A percentile compares a stretch with the other conserved stretches of the same genome.
Evolutionary conservation across 2,329 filamentous ascomycete species (phyloP).

Genomic region (Aureobasidium pullulans): DNA sequence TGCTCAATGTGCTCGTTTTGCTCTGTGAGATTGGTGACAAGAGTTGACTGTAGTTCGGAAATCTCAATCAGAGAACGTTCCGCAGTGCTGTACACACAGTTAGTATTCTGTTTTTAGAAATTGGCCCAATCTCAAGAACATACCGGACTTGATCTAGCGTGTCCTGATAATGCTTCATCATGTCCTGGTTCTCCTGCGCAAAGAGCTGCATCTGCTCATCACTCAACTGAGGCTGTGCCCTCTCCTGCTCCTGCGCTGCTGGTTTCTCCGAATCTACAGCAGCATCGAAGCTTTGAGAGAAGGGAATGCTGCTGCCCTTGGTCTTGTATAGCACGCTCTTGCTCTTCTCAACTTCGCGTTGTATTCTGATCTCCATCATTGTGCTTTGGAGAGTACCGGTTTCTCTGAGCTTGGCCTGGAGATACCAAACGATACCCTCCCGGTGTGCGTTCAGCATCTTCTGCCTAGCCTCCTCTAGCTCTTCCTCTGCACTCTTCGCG

Average conservation of each 20-base stretch:
- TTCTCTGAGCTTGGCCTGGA: constrained; percentile 67
- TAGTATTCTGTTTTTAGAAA: neutral
- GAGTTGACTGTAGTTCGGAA: constrained; percentile 79
- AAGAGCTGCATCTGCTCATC: constrained; percentile 88
- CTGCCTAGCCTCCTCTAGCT: constrained; percentile 61
- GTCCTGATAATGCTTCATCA: constrained; percentile 89
- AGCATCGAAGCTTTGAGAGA: constrained; percentile 5
- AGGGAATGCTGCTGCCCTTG: constrained; percentile 25
- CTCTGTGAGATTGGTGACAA: constrained; percentile 75
- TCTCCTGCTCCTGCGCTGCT: constrained; percentile 1
- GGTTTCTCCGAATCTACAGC: neutral
- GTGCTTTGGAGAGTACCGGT: constrained; percentile 71
- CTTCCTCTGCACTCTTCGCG: constrained; percentile 59
- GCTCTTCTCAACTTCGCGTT: constrained; percentile 80
- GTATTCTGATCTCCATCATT: constrained; percentile 88
- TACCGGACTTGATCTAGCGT: constrained; percentile 92
- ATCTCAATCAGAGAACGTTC: constrained; percentile 91
- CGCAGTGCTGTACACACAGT: constrained; percentile 56
- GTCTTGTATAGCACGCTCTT: constrained; percentile 75
- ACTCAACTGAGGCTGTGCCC: constrained; percentile 13
- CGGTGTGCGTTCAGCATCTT: constrained; percentile 62
- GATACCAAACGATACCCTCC: constrained; percentile 76
- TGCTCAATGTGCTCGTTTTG: constrained; percentile 88
- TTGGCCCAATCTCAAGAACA: constrained; percentile 28
- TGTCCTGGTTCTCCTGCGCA: constrained; percentile 83